Evolutionary conservation across 192 early-diverging fungal genomes (phyloP).

Genomic region (Cladochytrium replicatum): DNA sequence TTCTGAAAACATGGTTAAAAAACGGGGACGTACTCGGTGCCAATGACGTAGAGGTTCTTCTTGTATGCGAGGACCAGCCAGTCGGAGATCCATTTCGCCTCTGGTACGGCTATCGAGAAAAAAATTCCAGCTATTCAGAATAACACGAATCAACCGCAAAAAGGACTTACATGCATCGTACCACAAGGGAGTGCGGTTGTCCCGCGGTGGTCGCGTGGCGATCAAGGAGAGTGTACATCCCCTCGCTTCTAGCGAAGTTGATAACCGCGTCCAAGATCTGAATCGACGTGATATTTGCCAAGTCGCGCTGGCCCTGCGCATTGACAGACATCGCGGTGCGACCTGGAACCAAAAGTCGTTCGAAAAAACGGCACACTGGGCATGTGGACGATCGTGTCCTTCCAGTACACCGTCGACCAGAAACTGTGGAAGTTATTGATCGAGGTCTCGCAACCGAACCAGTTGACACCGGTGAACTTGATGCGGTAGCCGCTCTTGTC

Average conservation of each 20-base stretch:
- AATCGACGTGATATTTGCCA: conserved; percentile 7
- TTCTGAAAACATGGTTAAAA: too few species aligned
- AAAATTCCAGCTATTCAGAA: too few species aligned
- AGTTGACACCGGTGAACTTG: conserved; percentile 11
- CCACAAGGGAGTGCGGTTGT: conserved; percentile 19
- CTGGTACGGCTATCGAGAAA: conserved; percentile 13
- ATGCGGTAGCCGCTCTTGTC: conserved; percentile 11
- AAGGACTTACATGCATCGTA: too few species aligned
- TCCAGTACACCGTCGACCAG: conserved; percentile 8
- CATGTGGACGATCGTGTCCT: conserved; percentile 5
- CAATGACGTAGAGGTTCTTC: conserved; percentile 12
- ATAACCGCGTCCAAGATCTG: conserved; percentile 20
- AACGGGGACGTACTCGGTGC: too few species aligned
- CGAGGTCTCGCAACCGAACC: conserved; percentile 15
- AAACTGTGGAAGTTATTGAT: conserved; percentile 11
- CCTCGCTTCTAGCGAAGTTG: conserved; percentile 10
- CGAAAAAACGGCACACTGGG: conserved; percentile 14
- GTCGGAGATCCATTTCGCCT: conserved; percentile 20
- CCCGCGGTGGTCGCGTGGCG: conserved; percentile 12
- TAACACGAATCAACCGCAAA: too few species aligned
- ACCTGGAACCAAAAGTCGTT: conserved; percentile 12
- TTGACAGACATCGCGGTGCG: conserved; percentile 8
- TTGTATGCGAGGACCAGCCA: conserved; percentile 21
- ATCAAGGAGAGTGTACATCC: conserved; percentile 20
- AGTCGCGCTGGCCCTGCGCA: conserved; percentile 18